Evolutionary conservation across 108 stramenopile species (phyloP).

Genomic region (Cyclotella cryptica): DNA sequence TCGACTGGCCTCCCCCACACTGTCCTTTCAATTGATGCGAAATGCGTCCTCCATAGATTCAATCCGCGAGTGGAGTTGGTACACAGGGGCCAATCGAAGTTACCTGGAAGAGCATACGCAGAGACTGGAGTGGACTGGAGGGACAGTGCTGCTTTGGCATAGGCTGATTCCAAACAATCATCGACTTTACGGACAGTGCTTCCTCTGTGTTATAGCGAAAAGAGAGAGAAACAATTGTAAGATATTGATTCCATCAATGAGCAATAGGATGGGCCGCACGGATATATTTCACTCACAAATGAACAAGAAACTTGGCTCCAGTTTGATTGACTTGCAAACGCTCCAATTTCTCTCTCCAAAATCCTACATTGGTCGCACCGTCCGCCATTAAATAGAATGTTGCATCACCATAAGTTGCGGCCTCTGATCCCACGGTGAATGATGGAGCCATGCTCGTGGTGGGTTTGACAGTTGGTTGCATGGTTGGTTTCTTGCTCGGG

Average conservation of each 20-base stretch:
- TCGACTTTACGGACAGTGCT: slow-evolving; percentile 39
- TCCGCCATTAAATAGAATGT: slow-evolving; percentile 44
- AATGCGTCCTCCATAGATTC: slow-evolving; percentile 20
- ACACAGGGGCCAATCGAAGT: slow-evolving; percentile 38
- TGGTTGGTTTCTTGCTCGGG: slow-evolving; percentile 5
- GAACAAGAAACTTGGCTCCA: slow-evolving; percentile 29
- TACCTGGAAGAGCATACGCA: slow-evolving; percentile 37
- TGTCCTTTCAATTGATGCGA: slow-evolving; percentile 19
- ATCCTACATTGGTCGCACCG: slow-evolving; percentile 16
- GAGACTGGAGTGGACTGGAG: slow-evolving; percentile 20
- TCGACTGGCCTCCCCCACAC: slow-evolving; percentile 14
- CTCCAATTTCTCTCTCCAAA: slow-evolving; percentile 18
- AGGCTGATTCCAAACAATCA: slow-evolving; percentile 25
- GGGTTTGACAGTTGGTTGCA: background rate
- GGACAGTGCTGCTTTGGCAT: slow-evolving; percentile 20
- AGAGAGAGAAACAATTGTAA: background rate
- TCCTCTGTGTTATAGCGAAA: slow-evolving; percentile 19
- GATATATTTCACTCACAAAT: slow-evolving; percentile 32
- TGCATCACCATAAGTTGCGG: slow-evolving; percentile 1
- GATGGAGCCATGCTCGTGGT: slow-evolving; percentile 5
- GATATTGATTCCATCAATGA: background rate
- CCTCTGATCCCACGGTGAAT: slow-evolving; percentile 8
- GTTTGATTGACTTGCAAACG: background rate
- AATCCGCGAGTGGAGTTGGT: slow-evolving; percentile 17
- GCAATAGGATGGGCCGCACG: background rate